Percentiles rank a stretch among this genome's conserved stretches.
Conservation (phyloP, 2,329 filamentous ascomycete species). For the Tolypocladium album region DNA sequence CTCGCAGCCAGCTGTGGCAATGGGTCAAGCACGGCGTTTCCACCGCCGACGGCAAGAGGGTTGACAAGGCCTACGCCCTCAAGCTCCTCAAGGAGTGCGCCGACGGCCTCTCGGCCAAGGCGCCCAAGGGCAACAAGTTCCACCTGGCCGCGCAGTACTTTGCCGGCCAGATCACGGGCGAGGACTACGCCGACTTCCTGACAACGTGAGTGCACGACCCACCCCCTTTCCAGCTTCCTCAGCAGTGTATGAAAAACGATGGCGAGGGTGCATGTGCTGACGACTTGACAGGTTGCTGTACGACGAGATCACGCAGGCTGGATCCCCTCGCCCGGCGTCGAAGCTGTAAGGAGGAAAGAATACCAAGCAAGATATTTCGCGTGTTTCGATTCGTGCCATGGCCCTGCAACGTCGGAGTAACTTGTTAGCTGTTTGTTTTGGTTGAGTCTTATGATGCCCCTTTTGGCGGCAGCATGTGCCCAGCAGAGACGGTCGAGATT, state of each 20-base stretch:
- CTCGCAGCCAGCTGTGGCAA: conserved; percentile 90
- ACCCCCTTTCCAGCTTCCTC: background rate
- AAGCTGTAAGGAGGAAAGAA: conserved; percentile 38
- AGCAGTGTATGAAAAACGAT: background rate
- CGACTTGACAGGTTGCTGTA: conserved; percentile 57
- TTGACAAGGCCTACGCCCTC: conserved; percentile 87
- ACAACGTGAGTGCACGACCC: conserved; percentile 50
- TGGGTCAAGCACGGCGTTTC: conserved; percentile 68
- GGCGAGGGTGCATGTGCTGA: background rate
- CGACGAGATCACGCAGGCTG: conserved; percentile 74
- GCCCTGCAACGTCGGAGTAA: background rate
- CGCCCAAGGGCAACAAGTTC: conserved; percentile 82
- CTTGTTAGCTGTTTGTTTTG: background rate
- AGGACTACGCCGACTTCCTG: conserved; percentile 96
- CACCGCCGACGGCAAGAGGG: conserved; percentile 79
- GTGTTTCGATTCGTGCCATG: background rate
- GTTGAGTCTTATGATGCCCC: background rate
- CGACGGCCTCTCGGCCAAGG: conserved; percentile 62
- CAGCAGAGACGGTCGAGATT: background rate
- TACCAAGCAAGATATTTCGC: background rate
- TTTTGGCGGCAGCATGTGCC: background rate
- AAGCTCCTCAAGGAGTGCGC: conserved; percentile 80
- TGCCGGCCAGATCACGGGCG: conserved; percentile 82
- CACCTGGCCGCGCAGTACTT: conserved; percentile 89
- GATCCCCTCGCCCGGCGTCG: conserved; percentile 47